A percentile compares a stretch with the other conserved stretches of the same genome.
These are phyloP conservation scores for Calcarisporium arbuscula DNA, from an alignment of 2,329 filamentous ascomycete species.

Conservation along the genomic window DNA sequence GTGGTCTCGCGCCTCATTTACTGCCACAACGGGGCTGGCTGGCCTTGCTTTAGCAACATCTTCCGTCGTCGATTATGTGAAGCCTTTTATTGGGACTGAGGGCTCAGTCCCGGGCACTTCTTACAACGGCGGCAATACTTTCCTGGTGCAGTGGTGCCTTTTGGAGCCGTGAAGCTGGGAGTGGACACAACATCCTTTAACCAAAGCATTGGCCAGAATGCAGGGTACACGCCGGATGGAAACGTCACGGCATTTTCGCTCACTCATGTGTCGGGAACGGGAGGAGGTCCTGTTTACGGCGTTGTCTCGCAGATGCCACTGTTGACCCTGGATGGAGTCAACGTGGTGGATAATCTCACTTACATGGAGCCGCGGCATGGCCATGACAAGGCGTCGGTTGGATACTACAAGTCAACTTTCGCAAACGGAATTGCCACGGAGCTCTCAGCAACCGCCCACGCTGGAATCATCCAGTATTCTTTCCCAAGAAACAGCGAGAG, in stretches of 20 bases:
- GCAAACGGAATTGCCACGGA: conserved; percentile 42
- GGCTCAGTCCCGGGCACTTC: conserved; percentile 36
- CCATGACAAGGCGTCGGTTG: conserved; percentile 40
- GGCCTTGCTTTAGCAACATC: background rate
- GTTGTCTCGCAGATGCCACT: conserved; percentile 44
- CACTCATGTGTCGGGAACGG: conserved; percentile 51
- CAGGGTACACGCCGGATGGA: conserved; percentile 32
- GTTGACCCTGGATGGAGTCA: conserved; percentile 31
- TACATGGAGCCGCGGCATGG: conserved; percentile 36
- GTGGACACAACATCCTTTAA: conserved; percentile 26
- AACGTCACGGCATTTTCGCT: conserved; percentile 42
- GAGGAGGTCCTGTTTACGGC: conserved; percentile 53
- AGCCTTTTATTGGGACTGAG: conserved; percentile 43
- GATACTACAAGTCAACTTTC: conserved; percentile 46
- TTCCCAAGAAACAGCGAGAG: conserved; percentile 35
- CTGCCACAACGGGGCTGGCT: too few relatives aligned
- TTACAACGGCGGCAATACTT: conserved; percentile 38
- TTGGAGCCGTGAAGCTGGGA: conserved; percentile 38
- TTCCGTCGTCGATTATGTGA: conserved; percentile 24
- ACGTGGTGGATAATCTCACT: conserved; percentile 40
- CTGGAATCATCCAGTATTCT: conserved; percentile 45
- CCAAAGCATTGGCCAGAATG: conserved; percentile 16
- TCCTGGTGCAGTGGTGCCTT: conserved; percentile 35
- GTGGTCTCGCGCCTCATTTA: too few relatives aligned
- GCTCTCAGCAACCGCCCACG: conserved; percentile 41